Evolutionary conservation across 371 early-diverging fungal genomes (phyloP).

Genomic region (Coemansia sp.): DNA sequence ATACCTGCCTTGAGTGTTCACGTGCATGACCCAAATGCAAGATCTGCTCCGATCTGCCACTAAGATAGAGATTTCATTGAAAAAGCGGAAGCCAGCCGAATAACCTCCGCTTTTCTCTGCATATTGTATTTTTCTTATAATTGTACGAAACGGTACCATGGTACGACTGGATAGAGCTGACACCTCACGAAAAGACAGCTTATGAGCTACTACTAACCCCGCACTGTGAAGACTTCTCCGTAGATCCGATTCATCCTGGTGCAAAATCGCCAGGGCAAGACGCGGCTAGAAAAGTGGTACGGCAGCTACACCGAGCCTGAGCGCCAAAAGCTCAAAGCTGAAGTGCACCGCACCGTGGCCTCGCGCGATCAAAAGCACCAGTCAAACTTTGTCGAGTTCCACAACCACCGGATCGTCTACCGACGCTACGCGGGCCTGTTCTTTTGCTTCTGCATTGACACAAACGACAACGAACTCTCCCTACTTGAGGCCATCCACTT

Average conservation of each 20-base stretch:
- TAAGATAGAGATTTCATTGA: too few species aligned
- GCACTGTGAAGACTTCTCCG: too few species aligned
- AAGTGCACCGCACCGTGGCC: slow-evolving; percentile 92
- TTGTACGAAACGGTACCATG: too few species aligned
- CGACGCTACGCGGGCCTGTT: slow-evolving; percentile 96
- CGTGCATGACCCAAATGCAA: too few species aligned
- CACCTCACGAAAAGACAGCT: too few species aligned
- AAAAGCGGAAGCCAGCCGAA: too few species aligned
- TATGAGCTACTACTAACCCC: too few species aligned
- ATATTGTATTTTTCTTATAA: too few species aligned
- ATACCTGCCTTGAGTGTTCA: too few species aligned
- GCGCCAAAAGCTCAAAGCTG: slow-evolving; percentile 88
- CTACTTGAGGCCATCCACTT: slow-evolving; percentile 96
- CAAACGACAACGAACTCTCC: slow-evolving; percentile 94
- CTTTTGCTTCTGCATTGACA: slow-evolving; percentile 96
- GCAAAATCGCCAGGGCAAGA: slow-evolving; percentile 97
- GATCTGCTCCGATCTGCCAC: too few species aligned
- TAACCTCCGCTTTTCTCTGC: too few species aligned
- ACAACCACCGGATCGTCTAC: slow-evolving; percentile 94
- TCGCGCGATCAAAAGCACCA: slow-evolving; percentile 96
- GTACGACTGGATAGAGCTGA: too few species aligned
- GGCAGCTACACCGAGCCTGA: slow-evolving; percentile 91
- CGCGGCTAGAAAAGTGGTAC: slow-evolving; percentile 96
- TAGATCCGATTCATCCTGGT: slow-evolving; percentile 94
- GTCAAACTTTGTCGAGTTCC: slow-evolving; percentile 95